Conservation (phyloP, 768 basidiomycete genomes). For the Cantharellus cinnabarinus region DNA sequence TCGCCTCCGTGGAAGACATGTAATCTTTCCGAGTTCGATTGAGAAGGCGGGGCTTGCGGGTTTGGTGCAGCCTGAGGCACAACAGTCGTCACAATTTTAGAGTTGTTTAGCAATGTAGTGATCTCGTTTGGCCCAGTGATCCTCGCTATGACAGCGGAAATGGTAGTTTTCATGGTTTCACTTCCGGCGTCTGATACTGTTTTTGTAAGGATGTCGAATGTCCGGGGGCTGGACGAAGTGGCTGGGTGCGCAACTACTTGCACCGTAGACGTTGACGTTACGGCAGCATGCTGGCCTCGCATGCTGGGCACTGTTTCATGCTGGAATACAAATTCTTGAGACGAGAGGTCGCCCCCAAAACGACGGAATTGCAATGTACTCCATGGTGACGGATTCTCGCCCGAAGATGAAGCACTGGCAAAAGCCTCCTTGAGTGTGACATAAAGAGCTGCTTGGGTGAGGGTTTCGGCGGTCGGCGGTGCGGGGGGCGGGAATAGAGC, state of each 20-base stretch:
- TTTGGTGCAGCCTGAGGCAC: conserved; percentile 37
- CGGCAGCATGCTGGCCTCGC: conserved; percentile 13
- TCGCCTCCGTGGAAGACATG: conserved; percentile 41
- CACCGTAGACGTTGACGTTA: conserved; percentile 22
- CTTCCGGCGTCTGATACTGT: conserved; percentile 18
- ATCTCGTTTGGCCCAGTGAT: conserved; percentile 21
- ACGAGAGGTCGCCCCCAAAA: conserved; percentile 54
- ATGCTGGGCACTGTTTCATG: conserved; percentile 19
- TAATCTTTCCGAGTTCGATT: conserved; percentile 45
- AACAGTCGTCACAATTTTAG: conserved; percentile 32
- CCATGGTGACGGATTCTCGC: conserved; percentile 37
- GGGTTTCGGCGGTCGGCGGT: conserved; percentile 36
- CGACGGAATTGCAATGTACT: conserved; percentile 46
- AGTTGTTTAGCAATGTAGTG: conserved; percentile 12
- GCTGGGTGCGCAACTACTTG: conserved; percentile 13
- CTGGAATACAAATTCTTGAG: conserved; percentile 41
- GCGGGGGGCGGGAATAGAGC: conserved; percentile 55
- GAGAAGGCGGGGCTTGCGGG: conserved; percentile 32
- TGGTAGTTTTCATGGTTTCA: not conserved
- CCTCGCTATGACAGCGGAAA: conserved; percentile 10
- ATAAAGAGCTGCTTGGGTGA: conserved; percentile 68
- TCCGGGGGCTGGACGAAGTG: not conserved
- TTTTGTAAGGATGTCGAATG: conserved; percentile 31
- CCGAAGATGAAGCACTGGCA: conserved; percentile 6
- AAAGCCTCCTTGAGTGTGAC: conserved; percentile 39